Percentiles rank a stretch among this genome's conserved stretches.
phyloP scores from a whole-genome alignment of 192 early-diverging fungal genomes.

The Geosiphon pyriformis region DNA sequence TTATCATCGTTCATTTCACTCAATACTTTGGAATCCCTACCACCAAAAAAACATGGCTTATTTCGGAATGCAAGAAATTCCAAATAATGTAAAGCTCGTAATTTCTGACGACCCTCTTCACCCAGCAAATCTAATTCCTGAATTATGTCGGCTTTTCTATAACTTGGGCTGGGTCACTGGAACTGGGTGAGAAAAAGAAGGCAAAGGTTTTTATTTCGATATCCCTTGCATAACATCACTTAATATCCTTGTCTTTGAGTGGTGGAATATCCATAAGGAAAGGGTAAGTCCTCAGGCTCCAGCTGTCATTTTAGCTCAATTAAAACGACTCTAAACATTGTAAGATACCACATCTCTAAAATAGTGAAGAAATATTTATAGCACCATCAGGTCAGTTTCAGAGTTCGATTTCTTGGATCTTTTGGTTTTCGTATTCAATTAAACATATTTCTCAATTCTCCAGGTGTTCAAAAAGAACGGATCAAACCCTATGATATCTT shows the following conservation, averaged over 20 bases:
- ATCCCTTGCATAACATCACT: slow-evolving; percentile 1
- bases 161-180: slow-evolving; percentile 92
- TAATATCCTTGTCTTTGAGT: slow-evolving; percentile 27
- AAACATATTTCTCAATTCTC: no score
- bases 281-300: slow-evolving; percentile 39
- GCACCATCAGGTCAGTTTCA: slow-evolving; percentile 75
- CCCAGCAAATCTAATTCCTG: slow-evolving; percentile 87
- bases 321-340: background rate
- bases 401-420: no score
- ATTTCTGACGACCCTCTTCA: slow-evolving; percentile 55
- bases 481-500: slow-evolving; percentile 82
- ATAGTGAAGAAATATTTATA: slow-evolving; percentile 70
- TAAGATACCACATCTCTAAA: background rate
- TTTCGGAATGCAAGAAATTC: no score
- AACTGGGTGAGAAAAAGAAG: slow-evolving; percentile 59
- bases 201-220: background rate
- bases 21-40: no score
- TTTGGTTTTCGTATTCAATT: no score
- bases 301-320: slow-evolving; percentile 15
- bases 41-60: no score
- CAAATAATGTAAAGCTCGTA: no score
- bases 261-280: slow-evolving; percentile 80
- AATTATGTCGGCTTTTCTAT: slow-evolving; percentile 88
- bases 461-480: slow-evolving; percentile 94
- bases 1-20: no score